Evolutionary conservation across 345 rosid genomes (phyloP).

Genomic region (Salix udensis): DNA sequence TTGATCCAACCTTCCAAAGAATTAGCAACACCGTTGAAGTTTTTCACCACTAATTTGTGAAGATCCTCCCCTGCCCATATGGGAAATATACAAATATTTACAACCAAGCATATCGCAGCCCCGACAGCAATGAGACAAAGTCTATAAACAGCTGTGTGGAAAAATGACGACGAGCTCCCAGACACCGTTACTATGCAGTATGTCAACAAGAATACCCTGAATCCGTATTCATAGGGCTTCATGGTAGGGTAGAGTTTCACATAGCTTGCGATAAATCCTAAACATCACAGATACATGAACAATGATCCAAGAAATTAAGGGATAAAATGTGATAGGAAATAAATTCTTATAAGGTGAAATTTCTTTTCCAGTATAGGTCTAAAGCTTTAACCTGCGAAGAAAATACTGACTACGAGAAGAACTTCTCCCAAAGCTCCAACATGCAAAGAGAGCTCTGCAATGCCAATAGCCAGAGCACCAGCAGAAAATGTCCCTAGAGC

Average conservation of each 20-base stretch:
- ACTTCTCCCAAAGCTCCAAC: constrained; percentile 46
- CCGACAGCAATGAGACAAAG: constrained; percentile 60
- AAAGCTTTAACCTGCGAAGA: constrained; percentile 59
- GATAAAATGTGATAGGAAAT: neutral
- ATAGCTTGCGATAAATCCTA: constrained; percentile 66
- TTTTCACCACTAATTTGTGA: constrained; percentile 70
- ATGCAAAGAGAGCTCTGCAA: constrained; percentile 50
- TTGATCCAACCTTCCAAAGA: constrained; percentile 67
- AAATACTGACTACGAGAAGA: constrained; percentile 53
- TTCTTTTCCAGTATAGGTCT: neutral
- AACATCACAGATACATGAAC: constrained; percentile 5
- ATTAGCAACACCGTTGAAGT: constrained; percentile 68
- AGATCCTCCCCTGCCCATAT: constrained; percentile 91
- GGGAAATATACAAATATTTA: constrained; percentile 62
- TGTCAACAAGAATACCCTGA: constrained; percentile 85
- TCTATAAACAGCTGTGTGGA: constrained; percentile 53
- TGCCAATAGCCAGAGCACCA: constrained; percentile 72
- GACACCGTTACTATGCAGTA: constrained; percentile 81
- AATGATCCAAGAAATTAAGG: neutral
- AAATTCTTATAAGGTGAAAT: neutral
- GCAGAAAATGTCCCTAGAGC: constrained; percentile 87
- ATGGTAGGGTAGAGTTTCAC: constrained; percentile 62
- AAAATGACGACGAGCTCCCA: constrained; percentile 52
- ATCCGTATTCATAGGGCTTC: constrained; percentile 79
- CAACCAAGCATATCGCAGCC: constrained; percentile 53